Base-by-base conservation (phyloP, 2,329 filamentous ascomycete species). In the Trichophyton equinum region DNA sequence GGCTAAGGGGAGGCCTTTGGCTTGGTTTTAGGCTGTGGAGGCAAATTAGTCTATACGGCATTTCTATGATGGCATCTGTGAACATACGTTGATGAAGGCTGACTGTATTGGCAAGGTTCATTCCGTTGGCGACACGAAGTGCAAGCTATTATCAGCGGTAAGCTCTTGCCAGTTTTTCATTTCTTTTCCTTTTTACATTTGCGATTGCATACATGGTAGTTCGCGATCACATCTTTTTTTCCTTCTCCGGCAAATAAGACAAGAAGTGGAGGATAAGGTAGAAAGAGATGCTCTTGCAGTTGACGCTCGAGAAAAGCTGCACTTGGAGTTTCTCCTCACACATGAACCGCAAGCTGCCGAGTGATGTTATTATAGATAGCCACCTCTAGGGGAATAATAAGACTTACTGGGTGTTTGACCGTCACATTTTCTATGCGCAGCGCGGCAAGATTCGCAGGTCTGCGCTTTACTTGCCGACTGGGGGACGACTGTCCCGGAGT, bases 201-300 rank as follows among this genome's bases (percentile, higher is more conserved):
- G 25, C 30, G 13, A 27, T 7, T 7, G 56, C 57, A 40, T 59
- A 63, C 64, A 44, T 36, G 64, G 63, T 30, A 7, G 42, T 20
- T 51, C 44, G 6, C 58, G 27, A n/a, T 62, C 63, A 38, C 64
- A 65, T 58, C 47, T 62, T 40, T 51, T 60, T 36, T 65, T 65
- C 18, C 27, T 58, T 25, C 13, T 47, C 47, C 61, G 40, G 59
- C 63, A 64, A 2, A 33, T 20, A 2, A 47, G 55, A 20, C 62
- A 62, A 15, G 27, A 55, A 20, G 18, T 55, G 15, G 40, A n/a
- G 40, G 40, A 8, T 4, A 18, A 30, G 47, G 20, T 25, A 6
- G 44, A 20, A 11, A 11, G 44, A 22, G 44, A 25, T 9, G 33
- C 33, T 4, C 44, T 20, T 3, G 18, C 1, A 20, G 51, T 36